These are phyloP conservation scores for Phaeolepiota aurea DNA, from an alignment of 768 basidiomycete species.

Conservation along the genomic window DNA sequence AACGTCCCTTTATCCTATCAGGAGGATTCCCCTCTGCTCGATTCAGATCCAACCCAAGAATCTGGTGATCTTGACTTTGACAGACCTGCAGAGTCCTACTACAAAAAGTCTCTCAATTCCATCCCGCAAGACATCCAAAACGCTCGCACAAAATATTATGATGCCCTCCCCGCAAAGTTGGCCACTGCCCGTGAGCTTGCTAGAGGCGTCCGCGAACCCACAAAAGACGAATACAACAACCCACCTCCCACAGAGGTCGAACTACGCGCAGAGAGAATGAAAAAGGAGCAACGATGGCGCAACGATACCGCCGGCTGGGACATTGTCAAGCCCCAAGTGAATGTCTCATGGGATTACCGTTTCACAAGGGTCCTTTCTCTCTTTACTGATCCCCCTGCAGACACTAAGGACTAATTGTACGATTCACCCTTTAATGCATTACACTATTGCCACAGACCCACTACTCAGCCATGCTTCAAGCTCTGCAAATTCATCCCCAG, in stretches of 20 bases:
- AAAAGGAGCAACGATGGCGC: conserved; percentile 85
- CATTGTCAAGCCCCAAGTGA: conserved; percentile 54
- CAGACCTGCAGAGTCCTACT: conserved; percentile 53
- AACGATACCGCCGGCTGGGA: conserved; percentile 74
- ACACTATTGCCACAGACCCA: conserved; percentile 48
- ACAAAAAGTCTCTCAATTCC: conserved; percentile 51
- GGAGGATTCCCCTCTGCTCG: conserved; percentile 13
- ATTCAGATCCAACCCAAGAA: conserved; percentile 16
- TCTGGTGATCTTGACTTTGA: conserved; percentile 72
- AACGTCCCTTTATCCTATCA: conserved; percentile 25
- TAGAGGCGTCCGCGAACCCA: conserved; percentile 70
- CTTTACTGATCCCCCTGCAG: conserved; percentile 37
- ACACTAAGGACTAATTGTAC: conserved; percentile 5
- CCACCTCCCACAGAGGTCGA: conserved; percentile 87
- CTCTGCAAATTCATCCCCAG: conserved; percentile 48
- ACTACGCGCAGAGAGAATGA: conserved; percentile 77
- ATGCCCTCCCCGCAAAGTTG: conserved; percentile 56
- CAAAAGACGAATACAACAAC: conserved; percentile 69
- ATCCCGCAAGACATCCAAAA: conserved; percentile 54
- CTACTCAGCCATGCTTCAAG: conserved; percentile 65
- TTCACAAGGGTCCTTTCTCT: conserved; percentile 54
- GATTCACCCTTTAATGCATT: conserved; percentile 2
- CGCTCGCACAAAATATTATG: conserved; percentile 71
- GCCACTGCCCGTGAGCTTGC: conserved; percentile 68
- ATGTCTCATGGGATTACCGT: conserved; percentile 72